phyloP scores from a whole-genome alignment of 169 alveolate genomes.

The Babesia divergens region DNA sequence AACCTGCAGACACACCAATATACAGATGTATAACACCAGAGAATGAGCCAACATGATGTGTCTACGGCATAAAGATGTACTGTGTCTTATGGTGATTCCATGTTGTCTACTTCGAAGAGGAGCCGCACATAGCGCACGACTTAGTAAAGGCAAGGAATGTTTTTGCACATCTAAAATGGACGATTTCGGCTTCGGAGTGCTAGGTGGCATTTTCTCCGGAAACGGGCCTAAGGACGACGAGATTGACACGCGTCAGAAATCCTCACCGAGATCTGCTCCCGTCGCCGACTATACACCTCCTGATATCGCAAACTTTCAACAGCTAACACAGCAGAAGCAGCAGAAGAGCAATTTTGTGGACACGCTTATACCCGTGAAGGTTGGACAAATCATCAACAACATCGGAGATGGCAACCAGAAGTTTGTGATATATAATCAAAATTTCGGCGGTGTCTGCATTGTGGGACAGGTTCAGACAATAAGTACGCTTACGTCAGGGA shows the following conservation, averaged over 20 bases:
- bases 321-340: constrained; percentile 33
- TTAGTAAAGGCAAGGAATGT: background rate
- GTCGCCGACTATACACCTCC: constrained; percentile 61
- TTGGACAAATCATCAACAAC: constrained; percentile 35
- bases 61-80: background rate
- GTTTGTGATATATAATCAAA: constrained; percentile 36
- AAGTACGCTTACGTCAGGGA: constrained; percentile 35
- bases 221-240: constrained; percentile 26
- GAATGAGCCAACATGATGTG: background rate
- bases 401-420: constrained; percentile 53
- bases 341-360: constrained; percentile 29
- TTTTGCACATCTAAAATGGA: constrained; percentile 53
- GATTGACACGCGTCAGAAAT: constrained; percentile 25
- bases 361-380: constrained; percentile 42
- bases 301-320: constrained; percentile 39
- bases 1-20: background rate
- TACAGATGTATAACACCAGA: background rate
- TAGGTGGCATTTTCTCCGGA: constrained; percentile 60
- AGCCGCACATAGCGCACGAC: background rate
- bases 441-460: constrained; percentile 51
- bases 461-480: constrained; percentile 28
- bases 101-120: background rate
- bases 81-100: background rate
- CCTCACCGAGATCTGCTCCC: constrained; percentile 10
- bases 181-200: constrained; percentile 60